These are phyloP conservation scores for Pseudoturritis turrita DNA, from an alignment of 345 rosid species.

Conservation along the genomic window DNA sequence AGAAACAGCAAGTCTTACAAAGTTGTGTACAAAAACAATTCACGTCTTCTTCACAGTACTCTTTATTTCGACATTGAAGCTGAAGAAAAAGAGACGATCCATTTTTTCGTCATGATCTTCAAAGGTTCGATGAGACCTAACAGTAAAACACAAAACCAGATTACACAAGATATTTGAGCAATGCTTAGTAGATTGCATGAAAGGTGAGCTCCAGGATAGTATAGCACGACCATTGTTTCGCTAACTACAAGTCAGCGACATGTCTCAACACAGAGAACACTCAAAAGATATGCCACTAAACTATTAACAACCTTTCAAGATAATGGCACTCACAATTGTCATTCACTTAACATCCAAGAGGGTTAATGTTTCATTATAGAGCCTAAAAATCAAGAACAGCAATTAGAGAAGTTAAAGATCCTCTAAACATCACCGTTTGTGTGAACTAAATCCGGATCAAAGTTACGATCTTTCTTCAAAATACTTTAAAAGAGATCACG, in stretches of 20 bases:
- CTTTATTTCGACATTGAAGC: constrained; percentile 24
- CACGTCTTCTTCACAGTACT: constrained; percentile 17
- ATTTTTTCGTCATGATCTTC: constrained; percentile 30
- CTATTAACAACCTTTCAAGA: not conserved
- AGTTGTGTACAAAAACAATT: constrained; percentile 19
- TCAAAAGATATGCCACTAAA: not conserved
- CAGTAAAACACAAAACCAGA: not conserved
- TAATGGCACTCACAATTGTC: not conserved
- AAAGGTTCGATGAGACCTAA: constrained; percentile 14
- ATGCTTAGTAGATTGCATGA: not conserved
- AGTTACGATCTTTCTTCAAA: not conserved
- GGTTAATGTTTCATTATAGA: not conserved
- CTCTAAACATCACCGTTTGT: not conserved
- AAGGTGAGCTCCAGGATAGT: not conserved
- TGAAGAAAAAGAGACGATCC: constrained; percentile 6
- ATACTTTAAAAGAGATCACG: not conserved
- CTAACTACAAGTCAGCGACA: not conserved
- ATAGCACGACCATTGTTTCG: not conserved
- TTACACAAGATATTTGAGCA: not conserved
- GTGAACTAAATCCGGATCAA: not conserved
- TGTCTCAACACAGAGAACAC: not conserved
- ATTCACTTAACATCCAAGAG: not conserved
- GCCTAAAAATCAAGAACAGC: not conserved
- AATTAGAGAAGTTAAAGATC: not conserved
- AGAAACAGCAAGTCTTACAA: constrained; percentile 14